Evolutionary conservation across 495 filamentous ascomycete genomes (phyloP).

Genomic region (Aspergillus steynii): DNA sequence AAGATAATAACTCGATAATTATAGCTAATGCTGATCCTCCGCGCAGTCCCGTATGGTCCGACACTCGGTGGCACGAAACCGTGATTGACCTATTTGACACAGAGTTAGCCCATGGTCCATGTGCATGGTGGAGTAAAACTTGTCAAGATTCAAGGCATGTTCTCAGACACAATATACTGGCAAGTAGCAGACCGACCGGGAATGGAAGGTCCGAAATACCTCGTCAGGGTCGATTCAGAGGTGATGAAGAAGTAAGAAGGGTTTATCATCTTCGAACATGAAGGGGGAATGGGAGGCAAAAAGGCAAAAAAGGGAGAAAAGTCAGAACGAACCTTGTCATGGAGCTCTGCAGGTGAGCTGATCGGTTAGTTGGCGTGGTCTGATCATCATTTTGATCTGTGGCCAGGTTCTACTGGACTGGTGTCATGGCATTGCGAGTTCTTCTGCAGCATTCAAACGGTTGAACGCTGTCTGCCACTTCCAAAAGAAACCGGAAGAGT

Average conservation of each 20-base stretch:
- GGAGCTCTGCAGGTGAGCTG: neutral
- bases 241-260: constrained; percentile 81
- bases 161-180: constrained; percentile 96
- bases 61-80: neutral
- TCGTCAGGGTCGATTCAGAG: constrained; percentile 96
- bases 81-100: neutral
- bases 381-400: constrained; percentile 20
- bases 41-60: neutral
- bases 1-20: neutral
- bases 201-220: constrained; percentile 65
- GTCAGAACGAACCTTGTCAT: neutral
- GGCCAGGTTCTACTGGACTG: neutral
- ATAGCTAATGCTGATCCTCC: neutral
- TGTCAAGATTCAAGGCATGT: constrained; percentile 14
- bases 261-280: constrained; percentile 78
- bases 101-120: neutral
- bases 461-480: too few relatives aligned
- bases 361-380: constrained; percentile 16
- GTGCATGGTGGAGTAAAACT: neutral
- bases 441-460: too few relatives aligned
- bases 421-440: neutral
- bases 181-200: constrained; percentile 87
- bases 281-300: constrained; percentile 20
- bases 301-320: constrained; percentile 8
- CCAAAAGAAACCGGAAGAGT: too few relatives aligned